Percentiles rank a stretch among this genome's conserved stretches.
These are phyloP conservation scores for Candida piceae DNA, from an alignment of 805 yeast species.

Conservation along the genomic window DNA sequence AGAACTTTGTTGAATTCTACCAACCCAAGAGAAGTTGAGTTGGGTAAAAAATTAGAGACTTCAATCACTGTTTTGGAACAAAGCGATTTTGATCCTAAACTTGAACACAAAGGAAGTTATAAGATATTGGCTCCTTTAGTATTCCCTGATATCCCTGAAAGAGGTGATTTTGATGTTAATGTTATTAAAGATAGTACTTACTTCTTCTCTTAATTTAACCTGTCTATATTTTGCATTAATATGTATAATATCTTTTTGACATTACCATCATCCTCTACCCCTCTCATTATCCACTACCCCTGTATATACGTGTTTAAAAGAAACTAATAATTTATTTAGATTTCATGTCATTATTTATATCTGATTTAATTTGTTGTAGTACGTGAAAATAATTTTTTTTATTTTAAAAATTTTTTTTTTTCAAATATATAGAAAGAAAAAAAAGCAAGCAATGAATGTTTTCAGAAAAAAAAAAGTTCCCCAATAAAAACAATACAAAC, in stretches of 20 bases:
- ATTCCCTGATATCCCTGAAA: constrained; percentile 69
- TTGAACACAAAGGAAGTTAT: constrained; percentile 20
- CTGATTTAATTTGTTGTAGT: no score
- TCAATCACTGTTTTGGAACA: constrained; percentile 55
- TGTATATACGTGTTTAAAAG: no score
- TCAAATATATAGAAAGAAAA: no score
- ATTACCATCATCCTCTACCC: no score
- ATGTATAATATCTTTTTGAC: no score
- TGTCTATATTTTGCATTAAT: background rate
- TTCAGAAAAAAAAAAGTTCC: background rate
- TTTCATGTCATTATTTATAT: no score
- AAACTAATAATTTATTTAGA: no score
- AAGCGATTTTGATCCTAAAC: constrained; percentile 15
- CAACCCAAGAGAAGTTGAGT: constrained; percentile 41
- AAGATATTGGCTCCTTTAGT: constrained; percentile 61
- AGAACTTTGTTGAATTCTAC: constrained; percentile 47
- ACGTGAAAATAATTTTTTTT: no score
- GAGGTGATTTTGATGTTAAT: constrained; percentile 79
- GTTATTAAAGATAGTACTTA: constrained; percentile 69
- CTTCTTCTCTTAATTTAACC: constrained; percentile 48
- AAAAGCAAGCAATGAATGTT: no score
- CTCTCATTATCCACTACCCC: no score
- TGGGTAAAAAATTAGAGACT: constrained; percentile 57
- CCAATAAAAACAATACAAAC: background rate
- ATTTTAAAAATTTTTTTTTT: no score